Percentiles rank a stretch among this genome's conserved stretches.
Evolutionary conservation across 1,139 yeast genomes (phyloP).

Genomic region (Kodamaea anthophila): DNA sequence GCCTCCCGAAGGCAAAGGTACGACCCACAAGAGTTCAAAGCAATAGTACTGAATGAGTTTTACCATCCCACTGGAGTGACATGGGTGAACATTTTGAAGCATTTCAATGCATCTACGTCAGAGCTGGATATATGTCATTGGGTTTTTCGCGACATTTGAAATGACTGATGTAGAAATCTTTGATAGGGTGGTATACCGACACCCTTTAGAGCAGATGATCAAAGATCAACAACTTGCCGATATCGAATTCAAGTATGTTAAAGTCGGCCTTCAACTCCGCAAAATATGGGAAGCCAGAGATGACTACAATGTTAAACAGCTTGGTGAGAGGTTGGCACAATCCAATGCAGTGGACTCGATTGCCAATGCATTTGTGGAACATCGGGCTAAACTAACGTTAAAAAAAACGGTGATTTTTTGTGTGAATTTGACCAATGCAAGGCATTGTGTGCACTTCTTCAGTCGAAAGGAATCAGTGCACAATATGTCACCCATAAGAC

Average conservation of each 20-base stretch:
- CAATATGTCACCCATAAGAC: conserved; percentile 72
- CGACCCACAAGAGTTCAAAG: conserved; percentile 53
- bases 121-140: conserved; percentile 55
- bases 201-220: conserved; percentile 64
- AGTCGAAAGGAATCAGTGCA: conserved; percentile 58
- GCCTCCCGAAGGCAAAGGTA: conserved; percentile 46
- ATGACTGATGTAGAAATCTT: conserved; percentile 62
- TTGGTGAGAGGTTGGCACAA: conserved; percentile 54
- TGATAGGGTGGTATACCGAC: conserved; percentile 71
- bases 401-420: conserved; percentile 74
- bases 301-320: conserved; percentile 50
- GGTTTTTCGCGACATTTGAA: conserved; percentile 79
- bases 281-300: conserved; percentile 24
- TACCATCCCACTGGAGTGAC: conserved; percentile 83
- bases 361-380: conserved; percentile 49
- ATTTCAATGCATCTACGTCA: conserved; percentile 47
- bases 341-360: conserved; percentile 49
- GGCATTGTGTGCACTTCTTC: conserved; percentile 49
- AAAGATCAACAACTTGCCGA: conserved; percentile 64
- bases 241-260: conserved; percentile 57
- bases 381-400: conserved; percentile 31
- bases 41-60: conserved; percentile 85
- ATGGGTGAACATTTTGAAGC: conserved; percentile 51
- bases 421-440: conserved; percentile 65
- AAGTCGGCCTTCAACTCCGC: conserved; percentile 33